Evolutionary conservation across 2,329 filamentous ascomycete species (phyloP), one percentile per base, ranked within the genome.

Genomic region (Pseudocercospora eumusae): DNA sequence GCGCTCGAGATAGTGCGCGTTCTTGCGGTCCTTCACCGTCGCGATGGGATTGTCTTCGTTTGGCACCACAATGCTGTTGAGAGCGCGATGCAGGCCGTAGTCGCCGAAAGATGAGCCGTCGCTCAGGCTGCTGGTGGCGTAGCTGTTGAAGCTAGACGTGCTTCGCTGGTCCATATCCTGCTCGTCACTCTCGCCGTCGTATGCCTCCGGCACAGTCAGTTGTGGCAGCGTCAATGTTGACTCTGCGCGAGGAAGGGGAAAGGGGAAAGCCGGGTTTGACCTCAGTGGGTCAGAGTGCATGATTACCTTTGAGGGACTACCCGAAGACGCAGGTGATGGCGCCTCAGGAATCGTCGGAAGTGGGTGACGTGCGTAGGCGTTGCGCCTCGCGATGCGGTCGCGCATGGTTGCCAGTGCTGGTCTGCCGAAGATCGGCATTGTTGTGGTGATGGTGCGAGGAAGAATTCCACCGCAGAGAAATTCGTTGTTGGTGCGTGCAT

Each of bases 21-120:
- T 59, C 53, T 64, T 64, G 11, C 56, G 59, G n/a, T 59, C 62
- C 31, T 64, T 64, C 18, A 59, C 59, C 5, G 62, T 62, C 7
- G 63, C 57, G 23, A 59, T 52, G 2, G 61, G 60, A 5, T 60
- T 59, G 33, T 55, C n/a, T 25, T 56, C 57, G 36, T 59, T 52
- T 11, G 57, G 58, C 25, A 63, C 57, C 1, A 54, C 58, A 27
- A 58, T 15, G 25, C 47, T 54, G 25, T 58, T 56, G n/a, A 65
- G 50, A 20, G 63, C 60, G 31, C 60, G 60, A 4, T 53, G 53
- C 18, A 63, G 54, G 18, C 63, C 60, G 52, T 61, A 63, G 44
- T 61, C 54, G n/a, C 40, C 60, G 36, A 42, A 21, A 13, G 58
- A 11, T 1, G 50, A 57, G 42, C 53, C 47, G 49, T 45, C 54